These are phyloP conservation scores for Fusarium siculi DNA, from an alignment of 2,329 filamentous ascomycete genomes.

Conservation along the genomic window DNA sequence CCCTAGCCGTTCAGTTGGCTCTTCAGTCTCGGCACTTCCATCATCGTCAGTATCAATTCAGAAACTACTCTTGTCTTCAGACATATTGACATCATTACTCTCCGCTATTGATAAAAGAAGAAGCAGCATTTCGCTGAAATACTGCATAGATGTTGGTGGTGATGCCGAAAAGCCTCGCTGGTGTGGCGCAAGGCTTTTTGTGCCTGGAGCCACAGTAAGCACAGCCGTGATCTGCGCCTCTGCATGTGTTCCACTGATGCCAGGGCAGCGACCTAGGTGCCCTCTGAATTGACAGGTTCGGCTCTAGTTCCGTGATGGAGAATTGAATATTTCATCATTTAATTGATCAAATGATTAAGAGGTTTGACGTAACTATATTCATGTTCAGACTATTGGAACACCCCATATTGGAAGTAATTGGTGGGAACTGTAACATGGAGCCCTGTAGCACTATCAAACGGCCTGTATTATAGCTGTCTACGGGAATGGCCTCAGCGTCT, in stretches of 20 bases:
- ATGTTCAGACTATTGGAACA: background rate
- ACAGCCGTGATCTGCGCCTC: slow-evolving; percentile 34
- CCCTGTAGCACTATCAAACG: background rate
- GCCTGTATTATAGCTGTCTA: background rate
- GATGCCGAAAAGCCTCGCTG: slow-evolving; percentile 28
- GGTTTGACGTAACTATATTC: background rate
- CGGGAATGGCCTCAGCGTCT: background rate
- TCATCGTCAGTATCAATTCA: background rate
- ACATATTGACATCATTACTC: background rate
- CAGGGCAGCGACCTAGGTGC: slow-evolving; percentile 1
- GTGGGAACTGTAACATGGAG: background rate
- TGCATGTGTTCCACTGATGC: slow-evolving; percentile 14
- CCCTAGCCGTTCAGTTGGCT: background rate
- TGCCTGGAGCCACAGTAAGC: slow-evolving; percentile 25
- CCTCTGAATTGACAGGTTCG: background rate
- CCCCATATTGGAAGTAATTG: background rate
- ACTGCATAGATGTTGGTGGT: slow-evolving; percentile 11
- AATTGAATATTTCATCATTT: background rate
- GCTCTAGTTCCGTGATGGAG: background rate
- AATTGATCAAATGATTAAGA: background rate
- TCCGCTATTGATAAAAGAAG: background rate
- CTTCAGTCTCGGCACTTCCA: background rate
- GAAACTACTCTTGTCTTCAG: rapidly evolving
- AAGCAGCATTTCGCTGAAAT: background rate
- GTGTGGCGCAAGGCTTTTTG: slow-evolving; percentile 20